Conservation (phyloP, 441 rosid species). For the Aquilaria agallochum region DNA sequence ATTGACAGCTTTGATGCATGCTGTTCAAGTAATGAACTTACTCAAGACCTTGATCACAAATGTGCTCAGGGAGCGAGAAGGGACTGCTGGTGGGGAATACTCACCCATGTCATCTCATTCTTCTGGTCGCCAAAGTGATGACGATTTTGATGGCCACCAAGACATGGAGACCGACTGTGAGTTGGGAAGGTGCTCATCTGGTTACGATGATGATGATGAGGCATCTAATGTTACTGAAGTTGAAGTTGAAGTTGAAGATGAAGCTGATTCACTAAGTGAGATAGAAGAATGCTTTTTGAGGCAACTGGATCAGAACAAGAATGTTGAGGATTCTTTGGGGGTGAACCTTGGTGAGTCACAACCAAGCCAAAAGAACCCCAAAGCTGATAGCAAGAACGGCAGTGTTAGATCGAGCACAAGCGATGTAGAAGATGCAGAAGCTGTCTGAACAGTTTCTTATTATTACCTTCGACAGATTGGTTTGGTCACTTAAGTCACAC, state of each 20-base stretch:
- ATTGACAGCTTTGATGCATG: constrained; percentile 70
- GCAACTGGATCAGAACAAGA: constrained; percentile 36
- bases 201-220: constrained; percentile 33
- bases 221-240: constrained; percentile 15
- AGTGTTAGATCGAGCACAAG: constrained; percentile 32
- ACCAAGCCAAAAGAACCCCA: constrained; percentile 21
- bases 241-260: constrained; percentile 42
- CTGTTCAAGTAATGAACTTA: constrained; percentile 80
- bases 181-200: constrained; percentile 50
- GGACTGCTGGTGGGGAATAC: constrained; percentile 56
- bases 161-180: constrained; percentile 81
- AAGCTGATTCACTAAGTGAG: constrained; percentile 44
- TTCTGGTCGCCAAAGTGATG: constrained; percentile 47
- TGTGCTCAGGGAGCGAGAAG: constrained; percentile 52
- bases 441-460: constrained; percentile 22
- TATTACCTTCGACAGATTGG: constrained; percentile 14
- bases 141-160: constrained; percentile 65
- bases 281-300: constrained; percentile 72
- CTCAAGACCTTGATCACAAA: constrained; percentile 58
- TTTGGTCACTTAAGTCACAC: constrained; percentile 49
- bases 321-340: constrained; percentile 13
- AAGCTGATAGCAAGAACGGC: constrained; percentile 45
- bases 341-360: constrained; percentile 15
- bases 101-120: constrained; percentile 68
- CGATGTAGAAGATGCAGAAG: constrained; percentile 34